These are phyloP conservation scores for Strobilomyces dryophilus DNA, from an alignment of 768 basidiomycete species.

Conservation along the genomic window DNA sequence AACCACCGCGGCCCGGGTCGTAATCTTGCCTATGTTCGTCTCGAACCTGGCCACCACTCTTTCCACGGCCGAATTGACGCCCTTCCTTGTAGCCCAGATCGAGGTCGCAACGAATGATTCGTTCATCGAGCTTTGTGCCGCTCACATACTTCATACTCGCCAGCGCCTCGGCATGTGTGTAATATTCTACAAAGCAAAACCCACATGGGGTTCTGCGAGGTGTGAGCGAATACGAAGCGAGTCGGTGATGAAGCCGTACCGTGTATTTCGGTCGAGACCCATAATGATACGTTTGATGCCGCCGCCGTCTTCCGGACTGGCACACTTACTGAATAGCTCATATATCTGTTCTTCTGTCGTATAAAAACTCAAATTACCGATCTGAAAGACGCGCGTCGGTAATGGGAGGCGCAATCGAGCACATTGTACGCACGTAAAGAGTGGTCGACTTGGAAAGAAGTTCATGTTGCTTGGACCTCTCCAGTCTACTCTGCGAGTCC, in stretches of 20 bases:
- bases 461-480: slow-evolving; percentile 75
- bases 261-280: slow-evolving; percentile 87
- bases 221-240: slow-evolving; percentile 3
- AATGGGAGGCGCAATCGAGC: slow-evolving; percentile 15
- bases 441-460: slow-evolving; percentile 82
- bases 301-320: slow-evolving; percentile 80
- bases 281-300: slow-evolving; percentile 94
- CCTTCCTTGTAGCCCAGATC: slow-evolving; percentile 97
- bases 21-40: slow-evolving; percentile 98
- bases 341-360: slow-evolving; percentile 97
- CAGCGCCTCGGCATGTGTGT: slow-evolving; percentile 89
- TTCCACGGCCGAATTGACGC: slow-evolving; percentile 94
- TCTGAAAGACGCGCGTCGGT: slow-evolving; percentile 38
- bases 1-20: slow-evolving; percentile 92
- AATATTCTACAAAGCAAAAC: slow-evolving; percentile 96
- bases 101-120: slow-evolving; percentile 96
- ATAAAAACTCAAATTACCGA: slow-evolving; percentile 91
- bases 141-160: slow-evolving; percentile 92
- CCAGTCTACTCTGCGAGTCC: slow-evolving; percentile 82
- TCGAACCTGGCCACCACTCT: slow-evolving; percentile 93
- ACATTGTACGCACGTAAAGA: slow-evolving; percentile 66
- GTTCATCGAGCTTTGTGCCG: slow-evolving; percentile 98
- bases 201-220: slow-evolving; percentile 77
- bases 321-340: slow-evolving; percentile 88
- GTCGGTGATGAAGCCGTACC: slow-evolving; percentile 41